Evolutionary conservation across 257 asterid genomes (phyloP).

Genomic region (Lavandula angustifolia): DNA sequence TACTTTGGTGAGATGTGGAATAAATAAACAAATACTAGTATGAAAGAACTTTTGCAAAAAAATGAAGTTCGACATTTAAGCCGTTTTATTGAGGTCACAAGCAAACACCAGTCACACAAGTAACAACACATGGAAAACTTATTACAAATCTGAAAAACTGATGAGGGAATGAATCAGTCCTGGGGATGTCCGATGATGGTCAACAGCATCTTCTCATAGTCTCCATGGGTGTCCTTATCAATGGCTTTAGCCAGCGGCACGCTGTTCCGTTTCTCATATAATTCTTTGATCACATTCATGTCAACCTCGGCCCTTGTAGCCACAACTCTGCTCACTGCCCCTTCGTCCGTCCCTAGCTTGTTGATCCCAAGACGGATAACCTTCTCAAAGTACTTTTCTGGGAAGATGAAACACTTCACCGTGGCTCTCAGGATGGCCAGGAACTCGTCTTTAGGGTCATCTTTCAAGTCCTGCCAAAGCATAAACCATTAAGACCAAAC

Average conservation of each 20-base stretch:
- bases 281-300: slow-evolving; percentile 56
- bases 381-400: slow-evolving; percentile 84
- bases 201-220: slow-evolving; percentile 80
- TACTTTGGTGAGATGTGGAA: too few species aligned
- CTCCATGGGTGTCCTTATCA: slow-evolving; percentile 80
- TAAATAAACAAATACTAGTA: too few species aligned
- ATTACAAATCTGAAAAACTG: too few species aligned
- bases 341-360: slow-evolving; percentile 80
- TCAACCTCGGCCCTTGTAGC: slow-evolving; percentile 91
- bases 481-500: too few species aligned
- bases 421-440: slow-evolving; percentile 57
- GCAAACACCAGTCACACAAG: too few species aligned
- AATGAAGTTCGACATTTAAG: too few species aligned
- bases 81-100: too few species aligned
- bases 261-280: slow-evolving; percentile 74
- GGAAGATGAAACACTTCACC: slow-evolving; percentile 64
- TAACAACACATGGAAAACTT: background rate
- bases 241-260: slow-evolving; percentile 72
- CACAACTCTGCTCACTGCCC: slow-evolving; percentile 69
- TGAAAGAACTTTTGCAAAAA: too few species aligned
- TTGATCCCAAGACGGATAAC: slow-evolving; percentile 63
- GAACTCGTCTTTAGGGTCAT: slow-evolving; percentile 71
- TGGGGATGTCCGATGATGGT: slow-evolving; percentile 74
- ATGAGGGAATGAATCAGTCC: slow-evolving; percentile 38
- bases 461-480: slow-evolving; percentile 68